Conservation (phyloP, 139 green algal genomes). For the Bryopsis sp. region DNA sequence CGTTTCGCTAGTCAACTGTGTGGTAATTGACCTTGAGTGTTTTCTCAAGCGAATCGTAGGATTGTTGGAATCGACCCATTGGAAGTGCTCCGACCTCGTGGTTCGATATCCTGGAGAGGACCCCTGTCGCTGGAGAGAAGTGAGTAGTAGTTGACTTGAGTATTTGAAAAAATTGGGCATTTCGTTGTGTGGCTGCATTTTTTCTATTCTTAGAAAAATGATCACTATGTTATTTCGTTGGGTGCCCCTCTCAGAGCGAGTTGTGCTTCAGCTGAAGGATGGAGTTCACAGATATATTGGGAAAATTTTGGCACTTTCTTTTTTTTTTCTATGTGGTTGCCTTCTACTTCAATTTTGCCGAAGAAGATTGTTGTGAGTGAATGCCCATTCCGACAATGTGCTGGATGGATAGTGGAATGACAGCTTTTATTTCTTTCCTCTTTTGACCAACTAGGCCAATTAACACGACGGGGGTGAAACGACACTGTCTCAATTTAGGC, state of each 20-base stretch:
- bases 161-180: too few relatives aligned
- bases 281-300: too few relatives aligned
- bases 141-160: constrained; percentile 23
- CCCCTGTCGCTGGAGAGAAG: constrained; percentile 39
- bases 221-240: too few relatives aligned
- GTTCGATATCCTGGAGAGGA: constrained; percentile 85
- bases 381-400: not conserved
- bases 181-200: too few relatives aligned
- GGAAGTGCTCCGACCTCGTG: constrained; percentile 72
- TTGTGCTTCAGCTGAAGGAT: too few relatives aligned
- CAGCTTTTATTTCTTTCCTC: not conserved
- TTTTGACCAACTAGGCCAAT: constrained; percentile 31
- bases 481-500: constrained; percentile 85
- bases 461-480: constrained; percentile 42
- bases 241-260: too few relatives aligned
- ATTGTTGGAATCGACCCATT: constrained; percentile 95
- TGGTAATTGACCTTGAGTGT: not conserved
- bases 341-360: not conserved
- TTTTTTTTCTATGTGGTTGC: not conserved
- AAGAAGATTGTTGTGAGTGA: too few relatives aligned
- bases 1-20: not conserved
- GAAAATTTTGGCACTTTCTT: too few relatives aligned
- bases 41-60: constrained; percentile 33
- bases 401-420: not conserved
- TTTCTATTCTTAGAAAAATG: too few relatives aligned